Evolutionary conservation across 2,329 filamentous ascomycete species (phyloP).

Genomic region (Chrysoporthe puriensis): DNA sequence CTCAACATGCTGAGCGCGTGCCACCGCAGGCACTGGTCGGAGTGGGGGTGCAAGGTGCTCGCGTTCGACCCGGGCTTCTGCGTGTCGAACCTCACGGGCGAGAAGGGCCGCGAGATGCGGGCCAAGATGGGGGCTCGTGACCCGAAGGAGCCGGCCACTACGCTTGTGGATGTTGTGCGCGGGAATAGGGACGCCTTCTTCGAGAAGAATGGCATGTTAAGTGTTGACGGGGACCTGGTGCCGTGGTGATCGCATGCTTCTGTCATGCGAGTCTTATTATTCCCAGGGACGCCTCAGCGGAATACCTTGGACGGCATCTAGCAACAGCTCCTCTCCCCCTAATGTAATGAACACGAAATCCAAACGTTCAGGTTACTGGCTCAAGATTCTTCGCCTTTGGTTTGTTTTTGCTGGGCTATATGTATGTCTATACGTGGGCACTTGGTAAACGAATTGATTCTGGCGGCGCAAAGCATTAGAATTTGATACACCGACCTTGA

Average conservation of each 20-base stretch:
- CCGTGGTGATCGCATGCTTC: neutral
- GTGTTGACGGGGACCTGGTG: neutral
- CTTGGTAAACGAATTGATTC: too few species aligned
- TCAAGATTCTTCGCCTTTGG: too few species aligned
- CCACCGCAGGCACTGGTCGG: constrained; percentile 34
- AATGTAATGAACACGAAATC: too few species aligned
- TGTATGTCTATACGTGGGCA: too few species aligned
- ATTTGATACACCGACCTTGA: too few species aligned
- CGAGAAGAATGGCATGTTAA: constrained; percentile 27
- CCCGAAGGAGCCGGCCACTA: constrained; percentile 35
- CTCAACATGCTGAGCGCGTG: constrained; percentile 43
- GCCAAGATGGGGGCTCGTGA: constrained; percentile 34
- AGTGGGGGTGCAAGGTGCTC: constrained; percentile 39
- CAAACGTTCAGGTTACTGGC: too few species aligned
- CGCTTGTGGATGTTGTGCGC: constrained; percentile 34
- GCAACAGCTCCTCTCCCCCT: too few species aligned
- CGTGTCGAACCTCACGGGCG: constrained; percentile 39
- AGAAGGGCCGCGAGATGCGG: constrained; percentile 34
- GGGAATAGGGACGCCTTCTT: constrained; percentile 37
- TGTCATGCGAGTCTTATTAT: too few species aligned
- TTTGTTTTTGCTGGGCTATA: too few species aligned
- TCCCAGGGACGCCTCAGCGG: too few species aligned
- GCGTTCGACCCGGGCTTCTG: constrained; percentile 41
- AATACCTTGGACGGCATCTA: too few species aligned
- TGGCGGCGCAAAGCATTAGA: too few species aligned